phyloP scores from a whole-genome alignment of 2,329 filamentous ascomycete genomes.

The Fusarium graminum region DNA sequence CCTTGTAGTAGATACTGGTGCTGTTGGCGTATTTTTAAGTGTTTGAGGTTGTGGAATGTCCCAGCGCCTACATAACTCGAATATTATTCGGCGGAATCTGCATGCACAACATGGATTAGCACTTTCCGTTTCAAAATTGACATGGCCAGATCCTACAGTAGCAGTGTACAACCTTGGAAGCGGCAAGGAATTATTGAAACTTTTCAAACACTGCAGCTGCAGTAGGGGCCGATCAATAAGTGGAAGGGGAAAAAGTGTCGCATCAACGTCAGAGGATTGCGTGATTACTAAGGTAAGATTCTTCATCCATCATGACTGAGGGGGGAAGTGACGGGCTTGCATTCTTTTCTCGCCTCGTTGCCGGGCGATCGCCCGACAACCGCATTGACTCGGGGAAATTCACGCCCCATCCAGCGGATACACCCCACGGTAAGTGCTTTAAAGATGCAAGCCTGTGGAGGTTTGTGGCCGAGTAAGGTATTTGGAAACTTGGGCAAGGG shows the following conservation, averaged over 20 bases:
- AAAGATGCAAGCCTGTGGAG: constrained; percentile 34
- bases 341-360: constrained; percentile 18
- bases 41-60: neutral
- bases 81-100: neutral
- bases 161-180: constrained; percentile 19
- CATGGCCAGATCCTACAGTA: constrained; percentile 26
- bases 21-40: neutral
- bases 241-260: constrained; percentile 10
- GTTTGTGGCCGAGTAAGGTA: neutral
- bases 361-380: constrained; percentile 51
- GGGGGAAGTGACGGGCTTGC: constrained; percentile 20
- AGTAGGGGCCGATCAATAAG: constrained; percentile 16
- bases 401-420: constrained; percentile 32
- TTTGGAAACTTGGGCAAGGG: neutral
- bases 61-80: neutral
- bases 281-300: constrained; percentile 39
- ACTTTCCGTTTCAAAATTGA: constrained; percentile 21
- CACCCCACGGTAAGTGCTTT: constrained; percentile 19
- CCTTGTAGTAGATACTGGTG: neutral
- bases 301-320: constrained; percentile 42
- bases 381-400: constrained; percentile 36
- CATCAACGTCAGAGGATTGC: constrained; percentile 34
- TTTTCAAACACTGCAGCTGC: constrained; percentile 20
- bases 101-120: constrained; percentile 16
- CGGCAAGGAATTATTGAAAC: constrained; percentile 15